Percentiles rank a stretch among this genome's conserved stretches.
phyloP scores from a whole-genome alignment of 257 asterid species.

The Solanum tarapatanum region DNA sequence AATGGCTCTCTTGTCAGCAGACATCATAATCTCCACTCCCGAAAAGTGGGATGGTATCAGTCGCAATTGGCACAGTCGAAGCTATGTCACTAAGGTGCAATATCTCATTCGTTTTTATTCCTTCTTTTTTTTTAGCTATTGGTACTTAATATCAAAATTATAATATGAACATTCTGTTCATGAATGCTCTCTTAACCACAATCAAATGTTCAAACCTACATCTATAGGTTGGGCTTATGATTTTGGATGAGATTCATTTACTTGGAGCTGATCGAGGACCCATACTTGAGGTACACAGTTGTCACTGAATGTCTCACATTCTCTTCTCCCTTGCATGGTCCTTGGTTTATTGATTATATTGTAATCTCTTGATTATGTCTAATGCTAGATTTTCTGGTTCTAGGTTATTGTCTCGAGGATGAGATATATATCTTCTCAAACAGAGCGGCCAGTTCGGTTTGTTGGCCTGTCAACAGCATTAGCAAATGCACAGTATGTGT shows the following conservation, averaged over 20 bases:
- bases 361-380: not conserved
- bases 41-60: conserved; percentile 99
- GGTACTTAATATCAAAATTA: not conserved
- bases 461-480: conserved; percentile 97
- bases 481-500: conserved; percentile 81
- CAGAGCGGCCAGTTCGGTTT: conserved; percentile 81
- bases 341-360: not conserved
- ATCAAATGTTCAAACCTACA: not conserved
- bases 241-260: conserved; percentile 94
- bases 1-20: conserved; percentile 73
- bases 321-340: not conserved
- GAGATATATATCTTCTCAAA: conserved; percentile 98
- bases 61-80: conserved; percentile 93
- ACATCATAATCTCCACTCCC: conserved; percentile 91
- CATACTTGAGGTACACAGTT: conserved; percentile 70
- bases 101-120: conserved; percentile 3
- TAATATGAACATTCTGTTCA: conserved; percentile 1
- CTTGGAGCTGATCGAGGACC: conserved; percentile 99
- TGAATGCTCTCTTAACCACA: not conserved
- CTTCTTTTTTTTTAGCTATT: not conserved
- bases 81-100: conserved; percentile 84
- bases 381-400: conserved; percentile 2
- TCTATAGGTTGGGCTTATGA: conserved; percentile 86
- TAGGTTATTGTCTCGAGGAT: conserved; percentile 98
- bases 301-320: not conserved